Base-by-base conservation (phyloP, 306 rosid species). In the Purshia tridentata region DNA sequence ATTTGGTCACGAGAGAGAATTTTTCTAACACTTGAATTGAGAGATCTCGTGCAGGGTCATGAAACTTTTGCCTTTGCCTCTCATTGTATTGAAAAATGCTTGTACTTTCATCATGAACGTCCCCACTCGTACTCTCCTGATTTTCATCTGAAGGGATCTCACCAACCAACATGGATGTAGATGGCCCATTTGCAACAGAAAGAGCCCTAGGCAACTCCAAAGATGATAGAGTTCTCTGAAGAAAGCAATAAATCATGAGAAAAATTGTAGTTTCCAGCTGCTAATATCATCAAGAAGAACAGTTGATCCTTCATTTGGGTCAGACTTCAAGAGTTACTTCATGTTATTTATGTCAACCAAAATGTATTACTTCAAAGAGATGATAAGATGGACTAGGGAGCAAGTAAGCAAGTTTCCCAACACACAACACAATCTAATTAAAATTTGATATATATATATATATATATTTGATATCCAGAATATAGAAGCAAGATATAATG, bases 11-110 rank as follows among this genome's bases (percentile, higher is more conserved):
- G 8, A 95, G 96, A 80, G 99, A 95, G 82, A 94, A 94, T 70
- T 91, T 95, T 87, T 95, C 98, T 81, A 91, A 77, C 65, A 91
- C 96, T 69, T 95, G 96, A 80, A 95, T 91, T 72, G 99, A 92
- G 80, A 95, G 78, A 82, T 93, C 98, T 55, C 97, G 92, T 46
- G 88, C 85, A 80, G 98, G 97, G 86, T 93, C 97, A 18, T 93
- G 83, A 70, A 18, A 75, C 85, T 86, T 87, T 61, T 83, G 87
- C 67, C 88, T 86, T 66, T 86, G 83, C 81, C 88, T 88, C 75
- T 81, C 93, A 61, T 62, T 84, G 78, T 87, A 88, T n/a, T 45
- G 91, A 69, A 87, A 55, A 72, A 57, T 76, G 74, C 77, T 78
- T 39, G 65, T 62, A 72, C 72, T 71, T 62, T 86, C 95, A 55